Evolutionary conservation across 805 yeast genomes (phyloP).

Genomic region (Pichia rugopelliculosa): DNA sequence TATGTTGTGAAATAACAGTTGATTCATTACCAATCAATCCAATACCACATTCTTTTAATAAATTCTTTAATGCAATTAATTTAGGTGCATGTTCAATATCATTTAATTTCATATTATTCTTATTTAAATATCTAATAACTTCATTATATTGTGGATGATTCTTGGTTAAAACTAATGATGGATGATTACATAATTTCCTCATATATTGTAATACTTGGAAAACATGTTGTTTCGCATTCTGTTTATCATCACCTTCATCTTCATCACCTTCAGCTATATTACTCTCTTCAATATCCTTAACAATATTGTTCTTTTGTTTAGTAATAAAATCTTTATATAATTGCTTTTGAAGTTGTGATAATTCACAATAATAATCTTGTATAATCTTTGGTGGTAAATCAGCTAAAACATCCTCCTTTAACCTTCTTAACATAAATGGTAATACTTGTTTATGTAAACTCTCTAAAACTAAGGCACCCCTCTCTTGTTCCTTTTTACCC

Average conservation of each 20-base stretch:
- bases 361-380: constrained; percentile 95
- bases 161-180: constrained; percentile 77
- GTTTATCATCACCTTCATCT: constrained; percentile 19
- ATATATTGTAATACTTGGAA: constrained; percentile 96
- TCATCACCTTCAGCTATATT: background rate
- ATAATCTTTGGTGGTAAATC: constrained; percentile 98
- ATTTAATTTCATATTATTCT: constrained; percentile 51
- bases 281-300: constrained; percentile 48
- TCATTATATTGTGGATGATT: constrained; percentile 76
- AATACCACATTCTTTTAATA: constrained; percentile 89
- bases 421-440: constrained; percentile 92
- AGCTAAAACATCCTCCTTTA: constrained; percentile 91
- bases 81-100: constrained; percentile 89
- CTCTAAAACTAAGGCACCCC: constrained; percentile 92
- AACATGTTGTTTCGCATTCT: constrained; percentile 70
- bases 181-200: constrained; percentile 96
- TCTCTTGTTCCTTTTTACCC: constrained; percentile 90
- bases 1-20: constrained; percentile 80
- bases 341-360: constrained; percentile 82
- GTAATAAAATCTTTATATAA: constrained; percentile 84
- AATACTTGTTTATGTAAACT: constrained; percentile 93
- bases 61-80: constrained; percentile 68
- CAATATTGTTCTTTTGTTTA: constrained; percentile 70
- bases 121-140: constrained; percentile 52
- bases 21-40: constrained; percentile 37